Percentiles rank a stretch among this genome's conserved stretches.
These are phyloP conservation scores for Exophiala alcalophila DNA, from an alignment of 2,329 filamentous ascomycete species.

Conservation along the genomic window DNA sequence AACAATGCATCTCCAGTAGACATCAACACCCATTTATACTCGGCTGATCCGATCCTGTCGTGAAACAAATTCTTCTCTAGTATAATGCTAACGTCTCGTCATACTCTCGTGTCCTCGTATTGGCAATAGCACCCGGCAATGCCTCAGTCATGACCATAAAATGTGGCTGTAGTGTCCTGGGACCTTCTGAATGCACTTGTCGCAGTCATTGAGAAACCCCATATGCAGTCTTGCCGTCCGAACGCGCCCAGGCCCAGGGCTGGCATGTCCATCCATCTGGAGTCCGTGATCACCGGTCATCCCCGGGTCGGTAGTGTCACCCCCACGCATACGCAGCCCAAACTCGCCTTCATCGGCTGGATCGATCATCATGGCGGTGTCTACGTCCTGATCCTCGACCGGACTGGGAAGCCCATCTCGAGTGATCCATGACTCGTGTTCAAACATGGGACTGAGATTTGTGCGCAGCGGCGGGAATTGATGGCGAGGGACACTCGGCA, in stretches of 20 bases:
- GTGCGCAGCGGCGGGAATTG: slow-evolving; percentile 27
- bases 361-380: slow-evolving; percentile 24
- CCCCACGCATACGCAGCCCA: slow-evolving; percentile 8
- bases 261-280: slow-evolving; percentile 11
- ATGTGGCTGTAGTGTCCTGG: slow-evolving; percentile 81
- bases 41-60: no score
- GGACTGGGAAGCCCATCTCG: slow-evolving; percentile 27
- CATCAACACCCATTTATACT: no score
- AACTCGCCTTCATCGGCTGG: slow-evolving; percentile 11
- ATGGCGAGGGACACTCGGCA: slow-evolving; percentile 24
- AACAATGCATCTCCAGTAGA: background rate
- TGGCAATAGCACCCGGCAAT: background rate
- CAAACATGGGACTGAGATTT: slow-evolving; percentile 29
- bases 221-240: slow-evolving; percentile 61
- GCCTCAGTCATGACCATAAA: slow-evolving; percentile 43
- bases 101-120: slow-evolving; percentile 11
- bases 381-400: slow-evolving; percentile 24
- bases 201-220: slow-evolving; percentile 73
- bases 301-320: background rate
- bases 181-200: slow-evolving; percentile 71
- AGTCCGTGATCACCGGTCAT: slow-evolving; percentile 6
- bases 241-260: slow-evolving; percentile 13
- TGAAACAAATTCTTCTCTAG: no score
- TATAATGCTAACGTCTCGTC: no score
- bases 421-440: slow-evolving; percentile 29